A percentile compares a stretch with the other conserved stretches of the same genome.
Conservation (phyloP, 768 basidiomycete species). For the Lentinula edodes region DNA sequence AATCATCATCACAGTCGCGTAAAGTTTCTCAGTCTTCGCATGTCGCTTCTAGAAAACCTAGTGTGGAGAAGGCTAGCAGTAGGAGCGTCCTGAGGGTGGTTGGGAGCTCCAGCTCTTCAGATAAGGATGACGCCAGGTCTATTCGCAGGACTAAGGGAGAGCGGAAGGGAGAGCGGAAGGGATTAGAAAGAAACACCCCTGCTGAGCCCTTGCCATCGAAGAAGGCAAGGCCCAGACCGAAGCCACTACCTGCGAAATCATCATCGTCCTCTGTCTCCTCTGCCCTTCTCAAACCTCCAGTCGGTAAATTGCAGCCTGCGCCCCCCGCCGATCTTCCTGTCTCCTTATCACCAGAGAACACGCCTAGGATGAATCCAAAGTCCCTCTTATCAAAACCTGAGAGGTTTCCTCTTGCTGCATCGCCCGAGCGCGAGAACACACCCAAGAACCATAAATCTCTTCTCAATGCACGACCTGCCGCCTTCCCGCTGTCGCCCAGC, state of each 20-base stretch:
- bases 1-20: neutral
- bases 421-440: neutral
- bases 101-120: neutral
- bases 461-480: neutral
- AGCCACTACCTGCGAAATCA: neutral
- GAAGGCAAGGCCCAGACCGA: neutral
- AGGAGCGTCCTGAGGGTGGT: neutral
- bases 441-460: neutral
- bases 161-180: neutral
- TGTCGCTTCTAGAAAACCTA: neutral
- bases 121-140: neutral
- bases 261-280: neutral
- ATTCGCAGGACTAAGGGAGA: neutral
- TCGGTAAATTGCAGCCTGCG: neutral
- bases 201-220: neutral
- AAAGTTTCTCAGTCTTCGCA: neutral
- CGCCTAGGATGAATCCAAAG: neutral
- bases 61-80: neutral
- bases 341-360: neutral
- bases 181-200: neutral
- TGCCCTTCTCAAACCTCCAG: neutral
- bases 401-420: neutral
- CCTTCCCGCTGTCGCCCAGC: neutral
- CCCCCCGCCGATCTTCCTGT: neutral
- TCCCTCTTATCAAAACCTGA: neutral